Conservation (phyloP, 805 yeast genomes). For the Metschnikowia kofuensis region DNA sequence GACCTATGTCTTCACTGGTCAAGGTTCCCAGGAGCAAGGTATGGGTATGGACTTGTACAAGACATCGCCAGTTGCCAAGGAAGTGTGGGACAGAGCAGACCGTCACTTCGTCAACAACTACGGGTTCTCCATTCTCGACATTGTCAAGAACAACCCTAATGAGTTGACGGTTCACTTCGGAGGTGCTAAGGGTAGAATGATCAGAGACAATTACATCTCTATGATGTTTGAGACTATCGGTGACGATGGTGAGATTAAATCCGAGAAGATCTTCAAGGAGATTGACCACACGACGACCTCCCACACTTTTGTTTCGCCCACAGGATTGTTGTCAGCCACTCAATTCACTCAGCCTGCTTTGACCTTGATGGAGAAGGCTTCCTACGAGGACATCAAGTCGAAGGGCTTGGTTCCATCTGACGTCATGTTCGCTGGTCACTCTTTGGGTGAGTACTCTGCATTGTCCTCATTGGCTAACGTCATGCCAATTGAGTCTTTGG, state of each 20-base stretch:
- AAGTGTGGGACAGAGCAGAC: constrained; percentile 98
- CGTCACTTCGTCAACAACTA: constrained; percentile 86
- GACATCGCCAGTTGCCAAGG: constrained; percentile 84
- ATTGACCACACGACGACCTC: constrained; percentile 80
- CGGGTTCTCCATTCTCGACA: constrained; percentile 95
- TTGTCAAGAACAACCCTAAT: constrained; percentile 93
- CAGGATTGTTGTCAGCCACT: constrained; percentile 94
- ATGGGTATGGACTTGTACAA: constrained; percentile 99
- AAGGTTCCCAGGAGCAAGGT: constrained; percentile 99
- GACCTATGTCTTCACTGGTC: constrained; percentile 97
- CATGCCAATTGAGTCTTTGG: constrained; percentile 96
- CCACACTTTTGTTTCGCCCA: constrained; percentile 85
- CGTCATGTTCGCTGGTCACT: constrained; percentile 97
- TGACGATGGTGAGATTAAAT: constrained; percentile 74
- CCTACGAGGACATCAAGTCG: constrained; percentile 94
- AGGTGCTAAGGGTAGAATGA: constrained; percentile 94
- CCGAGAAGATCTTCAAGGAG: constrained; percentile 94
- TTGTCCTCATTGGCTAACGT: constrained; percentile 96
- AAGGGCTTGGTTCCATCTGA: constrained; percentile 94
- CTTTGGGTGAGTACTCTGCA: constrained; percentile 98
- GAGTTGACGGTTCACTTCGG: constrained; percentile 96
- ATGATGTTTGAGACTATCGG: constrained; percentile 97
- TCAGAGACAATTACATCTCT: constrained; percentile 89
- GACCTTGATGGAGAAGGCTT: constrained; percentile 98
- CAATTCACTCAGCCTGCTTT: constrained; percentile 99